Percentiles rank a stretch among this genome's conserved stretches.
Conservation (phyloP, 1,139 yeast genomes). For the Scheffersomyces illinoinensis region DNA sequence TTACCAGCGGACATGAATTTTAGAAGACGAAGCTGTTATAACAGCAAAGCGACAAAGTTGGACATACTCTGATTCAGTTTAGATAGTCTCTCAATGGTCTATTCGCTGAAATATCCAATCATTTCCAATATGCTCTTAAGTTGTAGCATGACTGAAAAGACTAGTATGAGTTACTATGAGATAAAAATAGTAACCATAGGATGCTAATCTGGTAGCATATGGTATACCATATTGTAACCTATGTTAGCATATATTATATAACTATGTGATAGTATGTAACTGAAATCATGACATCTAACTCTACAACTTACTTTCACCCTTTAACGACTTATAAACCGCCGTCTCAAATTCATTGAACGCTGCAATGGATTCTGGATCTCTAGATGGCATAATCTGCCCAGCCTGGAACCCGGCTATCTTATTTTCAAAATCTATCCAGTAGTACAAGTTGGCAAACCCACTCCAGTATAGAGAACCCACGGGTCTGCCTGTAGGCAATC, state of each 20-base stretch:
- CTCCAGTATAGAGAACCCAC: conserved; percentile 44
- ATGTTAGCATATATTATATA: neutral
- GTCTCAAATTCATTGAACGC: conserved; percentile 9
- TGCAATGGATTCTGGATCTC: conserved; percentile 9
- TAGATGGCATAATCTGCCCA: conserved; percentile 37
- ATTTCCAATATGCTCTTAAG: too few relatives aligned
- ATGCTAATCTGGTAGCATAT: too few relatives aligned
- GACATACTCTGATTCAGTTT: too few relatives aligned
- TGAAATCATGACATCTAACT: neutral
- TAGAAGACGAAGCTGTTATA: too few relatives aligned
- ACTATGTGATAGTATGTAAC: neutral
- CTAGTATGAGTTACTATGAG: too few relatives aligned
- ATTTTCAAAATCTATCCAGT: conserved; percentile 47
- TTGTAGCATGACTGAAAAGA: too few relatives aligned
- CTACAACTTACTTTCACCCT: conserved; percentile 3
- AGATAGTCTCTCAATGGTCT: too few relatives aligned
- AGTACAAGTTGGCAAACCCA: conserved; percentile 47
- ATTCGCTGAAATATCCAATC: too few relatives aligned
- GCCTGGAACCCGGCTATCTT: conserved; percentile 46
- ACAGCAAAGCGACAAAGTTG: too few relatives aligned
- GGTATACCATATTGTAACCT: too few relatives aligned
- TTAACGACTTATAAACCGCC: conserved; percentile 9
- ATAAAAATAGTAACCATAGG: too few relatives aligned
- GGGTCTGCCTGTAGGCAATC: conserved; percentile 42
- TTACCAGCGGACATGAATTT: too few relatives aligned